Conservation (phyloP, 192 early-diverging fungal species). For the Linnemannia hyalina region DNA sequence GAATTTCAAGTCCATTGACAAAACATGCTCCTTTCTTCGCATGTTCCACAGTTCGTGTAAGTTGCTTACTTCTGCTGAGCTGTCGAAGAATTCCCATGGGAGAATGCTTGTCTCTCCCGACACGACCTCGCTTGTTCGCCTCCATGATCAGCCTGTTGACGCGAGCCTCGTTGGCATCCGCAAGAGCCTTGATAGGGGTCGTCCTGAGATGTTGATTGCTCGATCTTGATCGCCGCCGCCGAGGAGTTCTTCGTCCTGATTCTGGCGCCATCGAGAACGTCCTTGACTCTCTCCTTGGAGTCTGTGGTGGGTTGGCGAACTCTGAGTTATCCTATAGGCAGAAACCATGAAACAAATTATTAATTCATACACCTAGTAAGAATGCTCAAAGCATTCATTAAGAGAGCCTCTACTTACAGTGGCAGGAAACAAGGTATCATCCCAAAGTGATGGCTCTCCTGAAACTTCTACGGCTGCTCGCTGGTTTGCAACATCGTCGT, state of each 20-base stretch:
- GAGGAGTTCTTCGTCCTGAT: conserved; percentile 38
- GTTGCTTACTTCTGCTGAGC: conserved; percentile 32
- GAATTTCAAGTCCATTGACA: not conserved
- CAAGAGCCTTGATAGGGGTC: conserved; percentile 34
- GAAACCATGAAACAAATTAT: not conserved
- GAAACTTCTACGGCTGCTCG: not conserved
- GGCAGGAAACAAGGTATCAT: not conserved
- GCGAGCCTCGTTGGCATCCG: conserved; percentile 42
- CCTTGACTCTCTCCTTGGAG: conserved; percentile 35
- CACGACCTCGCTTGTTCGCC: conserved; percentile 23
- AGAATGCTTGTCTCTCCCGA: conserved; percentile 44
- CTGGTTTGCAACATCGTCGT: not conserved
- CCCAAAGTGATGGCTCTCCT: not conserved
- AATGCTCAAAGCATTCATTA: not conserved
- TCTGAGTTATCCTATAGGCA: conserved; percentile 11
- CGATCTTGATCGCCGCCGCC: conserved; percentile 34
- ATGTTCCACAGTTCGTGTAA: not conserved
- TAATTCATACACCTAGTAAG: not conserved
- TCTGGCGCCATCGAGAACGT: conserved; percentile 22
- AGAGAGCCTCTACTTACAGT: not conserved
- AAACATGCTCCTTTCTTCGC: not conserved
- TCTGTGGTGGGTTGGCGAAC: conserved; percentile 14
- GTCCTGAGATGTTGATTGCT: conserved; percentile 13
- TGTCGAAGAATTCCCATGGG: conserved; percentile 42
- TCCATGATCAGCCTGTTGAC: conserved; percentile 38